Conservation (phyloP, 2,329 filamentous ascomycete species). For the Monosporascus sp. region DNA sequence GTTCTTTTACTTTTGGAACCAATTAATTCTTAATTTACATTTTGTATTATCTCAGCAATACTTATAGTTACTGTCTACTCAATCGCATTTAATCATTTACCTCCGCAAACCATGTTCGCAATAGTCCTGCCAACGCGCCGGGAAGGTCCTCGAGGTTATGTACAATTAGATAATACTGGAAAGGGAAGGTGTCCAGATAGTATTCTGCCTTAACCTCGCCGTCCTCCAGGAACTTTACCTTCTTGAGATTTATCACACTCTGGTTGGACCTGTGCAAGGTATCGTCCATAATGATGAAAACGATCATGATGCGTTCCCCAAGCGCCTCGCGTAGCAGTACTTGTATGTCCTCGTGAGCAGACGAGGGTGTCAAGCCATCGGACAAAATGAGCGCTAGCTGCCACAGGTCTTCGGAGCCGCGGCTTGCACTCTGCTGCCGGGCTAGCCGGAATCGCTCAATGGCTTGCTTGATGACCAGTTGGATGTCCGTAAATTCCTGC, state of each 20-base stretch:
- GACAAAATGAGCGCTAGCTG: constrained; percentile 90
- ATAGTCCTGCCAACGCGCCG: constrained; percentile 74
- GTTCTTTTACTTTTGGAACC: too few relatives aligned
- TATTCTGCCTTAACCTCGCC: constrained; percentile 74
- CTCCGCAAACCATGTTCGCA: constrained; percentile 94
- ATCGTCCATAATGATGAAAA: constrained; percentile 93
- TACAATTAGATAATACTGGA: constrained; percentile 94
- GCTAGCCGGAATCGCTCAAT: constrained; percentile 79
- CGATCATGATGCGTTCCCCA: constrained; percentile 94
- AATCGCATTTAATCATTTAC: constrained; percentile 36
- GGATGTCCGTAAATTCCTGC: constrained; percentile 82
- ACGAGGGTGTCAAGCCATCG: constrained; percentile 81
- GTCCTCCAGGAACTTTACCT: constrained; percentile 68
- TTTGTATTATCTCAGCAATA: too few relatives aligned
- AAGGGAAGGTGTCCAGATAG: constrained; percentile 94
- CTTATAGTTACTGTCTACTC: not conserved
- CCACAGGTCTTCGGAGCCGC: constrained; percentile 69
- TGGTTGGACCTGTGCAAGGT: constrained; percentile 40
- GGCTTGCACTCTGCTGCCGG: constrained; percentile 51
- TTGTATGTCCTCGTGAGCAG: constrained; percentile 75
- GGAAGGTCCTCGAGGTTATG: constrained; percentile 88
- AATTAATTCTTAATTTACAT: too few relatives aligned
- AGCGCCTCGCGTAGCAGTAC: constrained; percentile 80
- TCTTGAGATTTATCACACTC: constrained; percentile 82
- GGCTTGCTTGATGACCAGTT: constrained; percentile 67